phyloP scores from a whole-genome alignment of 352 stramenopile species.

The Globisporangium recalcitrans region DNA sequence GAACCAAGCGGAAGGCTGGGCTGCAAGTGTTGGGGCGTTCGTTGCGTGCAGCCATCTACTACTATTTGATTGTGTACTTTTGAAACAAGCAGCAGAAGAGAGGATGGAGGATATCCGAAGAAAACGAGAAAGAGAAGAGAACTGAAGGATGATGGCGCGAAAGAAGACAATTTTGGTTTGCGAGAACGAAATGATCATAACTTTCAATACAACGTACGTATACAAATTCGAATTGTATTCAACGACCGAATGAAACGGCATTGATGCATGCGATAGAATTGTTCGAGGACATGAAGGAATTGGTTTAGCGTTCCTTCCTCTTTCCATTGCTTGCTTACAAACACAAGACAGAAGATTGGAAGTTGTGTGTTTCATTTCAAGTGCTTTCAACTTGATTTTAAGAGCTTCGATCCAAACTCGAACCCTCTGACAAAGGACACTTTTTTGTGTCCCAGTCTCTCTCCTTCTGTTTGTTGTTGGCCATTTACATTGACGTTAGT shows the following conservation, averaged over 20 bases:
- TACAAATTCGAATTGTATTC: not conserved
- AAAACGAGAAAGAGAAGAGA: not conserved
- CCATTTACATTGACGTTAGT: not conserved
- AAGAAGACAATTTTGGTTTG: not conserved
- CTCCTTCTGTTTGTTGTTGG: not conserved
- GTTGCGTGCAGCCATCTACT: not conserved
- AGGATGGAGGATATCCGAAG: not conserved
- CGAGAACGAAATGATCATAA: not conserved
- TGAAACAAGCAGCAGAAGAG: not conserved
- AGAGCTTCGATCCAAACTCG: too few species aligned
- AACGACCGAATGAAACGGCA: too few species aligned
- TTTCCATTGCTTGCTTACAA: too few species aligned
- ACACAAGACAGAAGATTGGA: too few species aligned
- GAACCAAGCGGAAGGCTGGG: not conserved
- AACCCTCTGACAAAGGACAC: too few species aligned
- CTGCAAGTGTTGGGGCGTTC: not conserved
- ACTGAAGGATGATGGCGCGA: too few species aligned
- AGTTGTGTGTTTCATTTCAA: too few species aligned
- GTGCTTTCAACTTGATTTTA: too few species aligned
- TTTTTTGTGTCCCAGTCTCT: too few species aligned
- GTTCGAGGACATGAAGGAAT: too few species aligned
- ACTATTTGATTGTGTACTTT: constrained; percentile 2
- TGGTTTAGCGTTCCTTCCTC: too few species aligned
- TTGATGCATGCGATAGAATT: too few species aligned
- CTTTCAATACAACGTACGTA: not conserved